Evolutionary conservation across 805 yeast genomes (phyloP).

Genomic region (Candida saitoana): DNA sequence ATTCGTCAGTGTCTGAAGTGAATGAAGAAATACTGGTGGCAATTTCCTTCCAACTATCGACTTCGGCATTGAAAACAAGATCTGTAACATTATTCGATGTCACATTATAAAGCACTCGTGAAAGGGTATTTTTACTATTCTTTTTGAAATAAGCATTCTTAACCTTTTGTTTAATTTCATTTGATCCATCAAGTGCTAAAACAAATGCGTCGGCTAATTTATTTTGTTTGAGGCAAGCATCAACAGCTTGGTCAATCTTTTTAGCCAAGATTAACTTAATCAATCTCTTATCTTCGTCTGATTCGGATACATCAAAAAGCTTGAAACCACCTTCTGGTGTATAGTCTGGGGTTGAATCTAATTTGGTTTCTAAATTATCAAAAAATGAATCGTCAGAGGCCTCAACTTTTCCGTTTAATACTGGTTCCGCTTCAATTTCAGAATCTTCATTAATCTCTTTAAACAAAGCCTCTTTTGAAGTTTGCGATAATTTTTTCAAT

Average conservation of each 20-base stretch:
- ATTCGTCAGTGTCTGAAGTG: slow-evolving; percentile 43
- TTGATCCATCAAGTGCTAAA: slow-evolving; percentile 66
- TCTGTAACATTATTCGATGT: slow-evolving; percentile 57
- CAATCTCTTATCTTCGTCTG: slow-evolving; percentile 40
- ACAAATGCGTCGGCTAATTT: slow-evolving; percentile 75
- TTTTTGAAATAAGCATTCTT: slow-evolving; percentile 66
- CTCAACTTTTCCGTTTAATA: slow-evolving; percentile 5
- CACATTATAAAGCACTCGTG: slow-evolving; percentile 71
- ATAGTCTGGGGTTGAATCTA: slow-evolving; percentile 14
- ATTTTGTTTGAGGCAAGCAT: slow-evolving; percentile 57
- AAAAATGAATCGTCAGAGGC: slow-evolving; percentile 31
- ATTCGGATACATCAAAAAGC: slow-evolving; percentile 27
- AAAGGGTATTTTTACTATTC: slow-evolving; percentile 49
- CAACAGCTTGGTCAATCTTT: slow-evolving; percentile 63
- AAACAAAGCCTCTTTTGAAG: slow-evolving; percentile 50
- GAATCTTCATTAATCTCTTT: slow-evolving; percentile 15
- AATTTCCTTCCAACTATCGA: slow-evolving; percentile 77
- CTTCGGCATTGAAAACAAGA: slow-evolving; percentile 71
- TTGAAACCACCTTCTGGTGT: slow-evolving; percentile 56
- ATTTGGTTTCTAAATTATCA: slow-evolving; percentile 22
- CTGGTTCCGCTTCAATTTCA: slow-evolving; percentile 8
- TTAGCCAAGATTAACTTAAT: slow-evolving; percentile 51
- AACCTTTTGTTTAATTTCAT: slow-evolving; percentile 59
- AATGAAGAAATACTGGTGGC: slow-evolving; percentile 67
- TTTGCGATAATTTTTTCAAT: slow-evolving; percentile 46